Percentiles rank a stretch among this genome's conserved stretches.
Conservation (phyloP, 176 grass and related monocot genomes). For the Carex kokanica region DNA sequence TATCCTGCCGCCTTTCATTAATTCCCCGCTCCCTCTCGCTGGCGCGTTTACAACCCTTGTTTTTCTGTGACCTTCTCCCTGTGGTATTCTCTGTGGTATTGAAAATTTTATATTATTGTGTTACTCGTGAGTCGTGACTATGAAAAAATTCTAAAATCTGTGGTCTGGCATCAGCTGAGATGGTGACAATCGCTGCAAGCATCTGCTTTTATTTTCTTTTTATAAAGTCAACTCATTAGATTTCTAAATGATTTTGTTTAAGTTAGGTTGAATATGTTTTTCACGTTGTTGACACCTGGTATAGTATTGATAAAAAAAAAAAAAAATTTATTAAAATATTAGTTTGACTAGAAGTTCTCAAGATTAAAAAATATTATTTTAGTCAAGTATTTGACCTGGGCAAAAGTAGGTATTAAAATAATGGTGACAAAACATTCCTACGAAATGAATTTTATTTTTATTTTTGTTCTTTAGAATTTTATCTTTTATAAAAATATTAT, state of each 20-base stretch:
- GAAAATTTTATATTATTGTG: too few relatives aligned
- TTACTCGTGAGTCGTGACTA: not conserved
- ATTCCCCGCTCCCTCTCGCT: not conserved
- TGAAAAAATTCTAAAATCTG: not conserved
- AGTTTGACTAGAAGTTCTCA: not conserved
- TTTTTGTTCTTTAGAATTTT: too few relatives aligned
- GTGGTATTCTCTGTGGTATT: not conserved
- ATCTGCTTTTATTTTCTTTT: not conserved
- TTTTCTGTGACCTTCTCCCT: not conserved
- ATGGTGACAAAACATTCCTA: too few relatives aligned
- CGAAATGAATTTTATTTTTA: too few relatives aligned
- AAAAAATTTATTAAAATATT: too few relatives aligned
- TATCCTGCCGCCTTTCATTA: constrained; percentile 13
- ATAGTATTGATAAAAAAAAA: too few relatives aligned
- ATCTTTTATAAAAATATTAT: too few relatives aligned
- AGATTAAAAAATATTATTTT: not conserved
- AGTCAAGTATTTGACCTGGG: not conserved
- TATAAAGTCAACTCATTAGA: constrained; percentile 6
- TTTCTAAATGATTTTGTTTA: not conserved
- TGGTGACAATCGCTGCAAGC: not conserved
- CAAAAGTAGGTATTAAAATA: too few relatives aligned
- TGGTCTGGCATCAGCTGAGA: not conserved
- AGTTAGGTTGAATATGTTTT: not conserved
- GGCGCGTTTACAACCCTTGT: not conserved
- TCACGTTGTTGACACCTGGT: not conserved